Evolutionary conservation across 306 rosid species (phyloP).

Genomic region (Castanea sativa): DNA sequence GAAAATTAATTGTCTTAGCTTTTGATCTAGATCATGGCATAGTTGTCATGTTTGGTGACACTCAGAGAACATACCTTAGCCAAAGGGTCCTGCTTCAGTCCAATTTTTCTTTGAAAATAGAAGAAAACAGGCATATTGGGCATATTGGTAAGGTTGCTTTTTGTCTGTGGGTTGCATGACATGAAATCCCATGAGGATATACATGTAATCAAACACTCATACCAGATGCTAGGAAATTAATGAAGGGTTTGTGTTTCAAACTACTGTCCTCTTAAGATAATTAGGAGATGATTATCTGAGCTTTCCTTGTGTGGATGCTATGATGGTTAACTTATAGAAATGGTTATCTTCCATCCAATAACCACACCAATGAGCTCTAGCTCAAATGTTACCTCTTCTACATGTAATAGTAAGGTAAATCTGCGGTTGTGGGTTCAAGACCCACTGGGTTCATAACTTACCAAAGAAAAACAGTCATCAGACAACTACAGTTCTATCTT

Average conservation of each 20-base stretch:
- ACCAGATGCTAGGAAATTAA: background rate
- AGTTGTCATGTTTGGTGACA: background rate
- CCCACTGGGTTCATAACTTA: too few relatives aligned
- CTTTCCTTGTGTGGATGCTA: background rate
- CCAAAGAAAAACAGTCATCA: background rate
- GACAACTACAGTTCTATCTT: background rate
- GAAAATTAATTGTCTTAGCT: background rate
- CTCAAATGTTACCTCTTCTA: too few relatives aligned
- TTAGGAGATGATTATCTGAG: too few relatives aligned
- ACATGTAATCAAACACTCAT: background rate
- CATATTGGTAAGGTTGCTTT: background rate
- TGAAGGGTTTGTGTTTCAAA: background rate
- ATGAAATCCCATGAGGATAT: background rate
- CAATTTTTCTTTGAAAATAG: background rate
- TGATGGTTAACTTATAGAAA: background rate
- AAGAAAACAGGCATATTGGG: background rate
- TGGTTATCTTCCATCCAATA: background rate
- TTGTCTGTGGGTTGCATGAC: background rate
- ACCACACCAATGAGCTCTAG: too few relatives aligned
- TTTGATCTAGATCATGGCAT: background rate
- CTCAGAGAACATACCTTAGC: background rate
- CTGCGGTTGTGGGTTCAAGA: too few relatives aligned
- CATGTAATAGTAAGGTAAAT: too few relatives aligned
- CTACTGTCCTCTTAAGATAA: background rate
- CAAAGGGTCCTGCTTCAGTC: background rate